These are phyloP conservation scores for Chlamydomonas schloesseri DNA, from an alignment of 139 green algal genomes.

Conservation along the genomic window DNA sequence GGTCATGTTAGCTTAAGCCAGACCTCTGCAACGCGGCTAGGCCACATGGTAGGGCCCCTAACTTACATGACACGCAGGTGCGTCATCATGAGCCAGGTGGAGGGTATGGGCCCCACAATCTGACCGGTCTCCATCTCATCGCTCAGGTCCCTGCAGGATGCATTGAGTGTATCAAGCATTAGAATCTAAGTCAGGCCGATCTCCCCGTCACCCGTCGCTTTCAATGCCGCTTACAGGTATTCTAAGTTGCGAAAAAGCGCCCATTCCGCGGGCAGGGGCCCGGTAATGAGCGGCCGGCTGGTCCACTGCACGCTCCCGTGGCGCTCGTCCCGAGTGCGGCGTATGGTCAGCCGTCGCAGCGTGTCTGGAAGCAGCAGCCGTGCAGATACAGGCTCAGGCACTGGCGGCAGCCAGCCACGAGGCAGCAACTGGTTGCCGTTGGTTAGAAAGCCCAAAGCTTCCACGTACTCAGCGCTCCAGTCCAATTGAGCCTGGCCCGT, in stretches of 20 bases:
- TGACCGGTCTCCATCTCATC: slow-evolving; percentile 8
- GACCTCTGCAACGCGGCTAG: too few relatives aligned
- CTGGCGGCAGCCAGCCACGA: neutral
- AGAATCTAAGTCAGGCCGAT: too few relatives aligned
- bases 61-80: slow-evolving; percentile 22
- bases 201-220: too few relatives aligned
- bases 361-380: slow-evolving; percentile 25
- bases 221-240: slow-evolving; percentile 38
- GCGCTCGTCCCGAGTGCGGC: slow-evolving; percentile 5
- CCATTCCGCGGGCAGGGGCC: slow-evolving; percentile 28
- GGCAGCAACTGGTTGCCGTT: slow-evolving; percentile 6
- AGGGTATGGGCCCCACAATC: slow-evolving; percentile 22
- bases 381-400: neutral
- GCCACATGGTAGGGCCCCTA: too few relatives aligned
- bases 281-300: neutral
- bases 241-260: slow-evolving; percentile 18
- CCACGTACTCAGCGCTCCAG: neutral
- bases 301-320: neutral
- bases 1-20: too few relatives aligned
- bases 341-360: slow-evolving; percentile 19
- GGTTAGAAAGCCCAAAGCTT: neutral
- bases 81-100: slow-evolving; percentile 44
- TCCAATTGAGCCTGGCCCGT: neutral
- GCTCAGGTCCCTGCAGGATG: slow-evolving; percentile 31
- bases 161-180: too few relatives aligned